A percentile compares a stretch with the other conserved stretches of the same genome.
These are phyloP conservation scores for Scheffersomyces illinoinensis DNA, from an alignment of 1,139 yeast genomes.

Conservation along the genomic window DNA sequence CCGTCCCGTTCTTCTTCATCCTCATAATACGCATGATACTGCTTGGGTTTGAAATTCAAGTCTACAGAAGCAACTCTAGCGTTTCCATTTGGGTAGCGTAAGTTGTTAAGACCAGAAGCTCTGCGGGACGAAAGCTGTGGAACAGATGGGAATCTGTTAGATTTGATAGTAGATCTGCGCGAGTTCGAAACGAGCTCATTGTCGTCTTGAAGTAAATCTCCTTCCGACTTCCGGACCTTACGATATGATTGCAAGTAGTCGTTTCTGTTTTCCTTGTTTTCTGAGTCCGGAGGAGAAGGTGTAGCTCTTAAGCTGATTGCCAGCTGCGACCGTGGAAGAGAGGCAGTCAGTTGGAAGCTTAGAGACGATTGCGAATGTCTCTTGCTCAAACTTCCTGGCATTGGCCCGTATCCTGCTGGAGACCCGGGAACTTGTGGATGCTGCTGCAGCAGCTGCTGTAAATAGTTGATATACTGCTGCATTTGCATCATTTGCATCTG, in stretches of 20 bases:
- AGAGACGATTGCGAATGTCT: neutral
- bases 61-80: conserved; percentile 26
- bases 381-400: neutral
- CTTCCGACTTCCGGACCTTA: neutral
- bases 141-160: conserved; percentile 40
- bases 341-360: neutral
- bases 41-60: conserved; percentile 25
- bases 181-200: conserved; percentile 29
- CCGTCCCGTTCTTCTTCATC: conserved; percentile 9
- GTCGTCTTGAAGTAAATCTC: conserved; percentile 6
- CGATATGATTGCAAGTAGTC: conserved; percentile 7
- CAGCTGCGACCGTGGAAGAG: conserved; percentile 2
- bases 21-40: conserved; percentile 9
- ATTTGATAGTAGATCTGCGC: conserved; percentile 34
- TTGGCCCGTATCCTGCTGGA: neutral
- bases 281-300: neutral
- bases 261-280: neutral
- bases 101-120: neutral
- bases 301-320: neutral
- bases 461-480: conserved; percentile 7
- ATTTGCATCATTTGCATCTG: conserved; percentile 9
- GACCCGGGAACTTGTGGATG: conserved; percentile 1
- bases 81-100: neutral
- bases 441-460: conserved; percentile 7
- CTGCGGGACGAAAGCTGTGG: conserved; percentile 22